Evolutionary conservation across 768 basidiomycete species (phyloP).

Genomic region (Tricholoma saponaceum): DNA sequence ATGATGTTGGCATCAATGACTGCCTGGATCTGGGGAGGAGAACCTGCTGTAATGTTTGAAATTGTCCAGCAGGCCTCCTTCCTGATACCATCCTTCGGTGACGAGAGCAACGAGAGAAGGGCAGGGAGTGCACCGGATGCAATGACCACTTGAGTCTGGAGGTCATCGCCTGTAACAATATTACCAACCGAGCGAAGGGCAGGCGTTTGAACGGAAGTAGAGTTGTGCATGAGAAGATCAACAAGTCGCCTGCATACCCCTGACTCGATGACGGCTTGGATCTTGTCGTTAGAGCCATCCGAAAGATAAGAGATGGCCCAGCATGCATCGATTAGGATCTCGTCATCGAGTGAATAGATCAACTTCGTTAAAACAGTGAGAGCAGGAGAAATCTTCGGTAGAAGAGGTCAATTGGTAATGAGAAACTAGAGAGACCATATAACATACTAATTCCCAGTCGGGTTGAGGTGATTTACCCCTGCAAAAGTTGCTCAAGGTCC

Average conservation of each 20-base stretch:
- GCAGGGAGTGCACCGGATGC: slow-evolving; percentile 97
- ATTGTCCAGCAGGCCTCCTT: slow-evolving; percentile 99
- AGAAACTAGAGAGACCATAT: slow-evolving; percentile 2
- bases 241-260: slow-evolving; percentile 97
- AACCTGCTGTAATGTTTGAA: slow-evolving; percentile 97
- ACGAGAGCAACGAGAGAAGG: slow-evolving; percentile 86
- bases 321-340: slow-evolving; percentile 98
- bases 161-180: slow-evolving; percentile 98
- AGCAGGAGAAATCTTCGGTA: slow-evolving; percentile 86
- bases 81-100: slow-evolving; percentile 97
- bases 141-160: slow-evolving; percentile 98
- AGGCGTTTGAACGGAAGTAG: slow-evolving; percentile 95
- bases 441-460: slow-evolving; percentile 89
- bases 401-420: slow-evolving; percentile 16
- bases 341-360: slow-evolving; percentile 98
- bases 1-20: slow-evolving; percentile 98
- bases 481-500: slow-evolving; percentile 99
- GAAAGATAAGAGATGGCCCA: slow-evolving; percentile 99
- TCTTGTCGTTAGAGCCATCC: slow-evolving; percentile 98
- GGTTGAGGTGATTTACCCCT: slow-evolving; percentile 97
- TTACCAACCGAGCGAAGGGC: slow-evolving; percentile 98
- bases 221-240: slow-evolving; percentile 92
- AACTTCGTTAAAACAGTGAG: slow-evolving; percentile 95
- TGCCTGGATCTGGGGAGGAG: slow-evolving; percentile 93
- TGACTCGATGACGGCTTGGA: slow-evolving; percentile 98